Conservation (phyloP, 2,329 filamentous ascomycete genomes). For the Aquanectria penicillioides region DNA sequence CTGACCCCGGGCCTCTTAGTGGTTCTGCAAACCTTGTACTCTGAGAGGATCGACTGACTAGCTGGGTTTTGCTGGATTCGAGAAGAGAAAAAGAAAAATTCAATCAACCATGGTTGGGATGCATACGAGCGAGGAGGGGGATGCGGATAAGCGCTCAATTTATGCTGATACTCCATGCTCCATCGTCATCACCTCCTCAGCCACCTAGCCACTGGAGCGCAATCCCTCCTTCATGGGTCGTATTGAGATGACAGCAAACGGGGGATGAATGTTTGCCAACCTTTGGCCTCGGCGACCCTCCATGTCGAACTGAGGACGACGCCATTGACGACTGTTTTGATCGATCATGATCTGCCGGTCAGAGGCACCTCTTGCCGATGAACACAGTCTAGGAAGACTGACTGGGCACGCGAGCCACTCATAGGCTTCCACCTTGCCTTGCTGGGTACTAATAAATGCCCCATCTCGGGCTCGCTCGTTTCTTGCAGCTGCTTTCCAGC, state of each 20-base stretch:
- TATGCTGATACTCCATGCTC: conserved; percentile 9
- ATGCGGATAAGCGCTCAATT: conserved; percentile 20
- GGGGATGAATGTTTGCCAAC: conserved; percentile 13
- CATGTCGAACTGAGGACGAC: conserved; percentile 18
- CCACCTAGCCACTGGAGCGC: conserved; percentile 21
- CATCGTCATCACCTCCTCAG: conserved; percentile 22
- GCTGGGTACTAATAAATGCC: background rate
- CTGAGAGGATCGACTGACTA: conserved; percentile 20
- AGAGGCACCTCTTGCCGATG: conserved; percentile 17
- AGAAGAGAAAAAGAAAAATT: conserved; percentile 31
- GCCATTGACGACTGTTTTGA: conserved; percentile 33
- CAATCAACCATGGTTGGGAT: conserved; percentile 15
- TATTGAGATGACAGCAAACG: conserved; percentile 13
- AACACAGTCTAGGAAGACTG: background rate
- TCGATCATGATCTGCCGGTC: conserved; percentile 30
- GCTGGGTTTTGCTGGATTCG: conserved; percentile 13
- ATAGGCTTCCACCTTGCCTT: background rate
- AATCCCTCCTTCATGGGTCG: conserved; percentile 28
- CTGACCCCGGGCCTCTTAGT: conserved; percentile 13
- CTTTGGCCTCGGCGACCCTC: conserved; percentile 27
- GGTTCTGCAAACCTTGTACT: conserved; percentile 18
- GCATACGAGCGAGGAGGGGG: conserved; percentile 31
- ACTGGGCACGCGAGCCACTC: conserved; percentile 13
- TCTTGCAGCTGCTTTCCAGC: background rate
- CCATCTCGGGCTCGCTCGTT: background rate